Evolutionary conservation across 2,329 filamentous ascomycete genomes (phyloP).

Genomic region (Exophiala phaeomuriformis): DNA sequence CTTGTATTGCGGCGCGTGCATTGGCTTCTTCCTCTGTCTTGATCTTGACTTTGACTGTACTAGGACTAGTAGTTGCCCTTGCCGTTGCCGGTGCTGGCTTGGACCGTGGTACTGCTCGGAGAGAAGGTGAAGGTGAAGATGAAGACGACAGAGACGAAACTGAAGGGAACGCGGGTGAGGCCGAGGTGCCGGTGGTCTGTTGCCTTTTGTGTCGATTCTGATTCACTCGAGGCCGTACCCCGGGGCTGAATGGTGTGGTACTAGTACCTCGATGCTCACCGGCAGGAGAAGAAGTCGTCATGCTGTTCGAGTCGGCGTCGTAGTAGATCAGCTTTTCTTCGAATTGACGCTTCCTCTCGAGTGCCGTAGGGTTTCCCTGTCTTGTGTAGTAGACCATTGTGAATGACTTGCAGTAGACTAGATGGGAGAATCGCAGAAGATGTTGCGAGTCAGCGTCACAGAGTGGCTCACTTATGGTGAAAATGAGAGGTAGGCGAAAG

Average conservation of each 20-base stretch:
- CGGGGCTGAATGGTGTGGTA: too few relatives aligned
- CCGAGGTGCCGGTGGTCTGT: neutral
- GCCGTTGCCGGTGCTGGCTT: neutral
- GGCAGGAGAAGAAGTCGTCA: too few relatives aligned
- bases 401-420: neutral
- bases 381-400: neutral
- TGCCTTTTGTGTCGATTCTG: neutral
- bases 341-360: neutral
- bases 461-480: too few relatives aligned
- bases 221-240: too few relatives aligned
- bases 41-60: neutral
- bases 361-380: neutral
- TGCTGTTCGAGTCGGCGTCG: neutral
- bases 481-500: too few relatives aligned
- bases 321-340: neutral
- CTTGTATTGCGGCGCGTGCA: neutral
- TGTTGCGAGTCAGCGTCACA: too few relatives aligned
- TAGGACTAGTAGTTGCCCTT: too few relatives aligned
- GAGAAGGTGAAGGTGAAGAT: neutral
- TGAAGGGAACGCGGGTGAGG: neutral
- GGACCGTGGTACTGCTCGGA: neutral
- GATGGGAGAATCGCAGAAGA: too few relatives aligned
- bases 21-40: constrained; percentile 14
- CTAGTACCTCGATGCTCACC: too few relatives aligned
- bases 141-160: neutral